phyloP scores from a whole-genome alignment of 352 stramenopile species.

The Globisporangium emineosum region DNA sequence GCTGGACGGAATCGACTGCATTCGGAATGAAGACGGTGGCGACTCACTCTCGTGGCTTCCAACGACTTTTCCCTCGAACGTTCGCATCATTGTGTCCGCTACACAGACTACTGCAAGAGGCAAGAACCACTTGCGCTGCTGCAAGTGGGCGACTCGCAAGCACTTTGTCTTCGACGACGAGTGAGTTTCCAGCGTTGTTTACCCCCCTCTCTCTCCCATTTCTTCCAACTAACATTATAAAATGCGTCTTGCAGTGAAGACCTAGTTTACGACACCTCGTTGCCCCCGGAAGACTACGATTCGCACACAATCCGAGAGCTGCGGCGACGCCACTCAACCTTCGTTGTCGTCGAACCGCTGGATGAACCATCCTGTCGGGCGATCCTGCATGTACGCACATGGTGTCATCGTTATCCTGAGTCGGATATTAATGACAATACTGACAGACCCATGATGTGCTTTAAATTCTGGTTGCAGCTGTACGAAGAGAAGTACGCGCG shows the following conservation, averaged over 20 bases:
- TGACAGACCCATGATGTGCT: not conserved
- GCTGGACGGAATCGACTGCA: constrained; percentile 77
- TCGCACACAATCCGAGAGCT: constrained; percentile 75
- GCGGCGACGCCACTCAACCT: constrained; percentile 51
- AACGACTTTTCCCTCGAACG: constrained; percentile 58
- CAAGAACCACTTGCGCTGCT: constrained; percentile 32
- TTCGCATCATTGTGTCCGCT: constrained; percentile 73
- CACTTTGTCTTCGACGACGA: constrained; percentile 62
- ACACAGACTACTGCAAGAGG: constrained; percentile 33
- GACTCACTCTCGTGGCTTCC: constrained; percentile 85
- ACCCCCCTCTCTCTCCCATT: not conserved
- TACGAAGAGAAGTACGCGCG: constrained; percentile 29
- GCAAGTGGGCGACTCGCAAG: constrained; percentile 40
- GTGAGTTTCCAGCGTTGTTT: constrained; percentile 23
- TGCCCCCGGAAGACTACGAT: constrained; percentile 40
- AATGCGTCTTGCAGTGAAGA: constrained; percentile 33
- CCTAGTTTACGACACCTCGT: constrained; percentile 57
- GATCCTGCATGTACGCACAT: constrained; percentile 41
- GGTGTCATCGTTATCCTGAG: not conserved
- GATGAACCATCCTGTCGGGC: constrained; percentile 61
- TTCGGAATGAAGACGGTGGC: constrained; percentile 76
- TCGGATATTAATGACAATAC: no score
- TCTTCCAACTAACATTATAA: not conserved
- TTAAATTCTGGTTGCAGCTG: constrained; percentile 17
- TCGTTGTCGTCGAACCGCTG: constrained; percentile 68